Evolutionary conservation across 306 rosid genomes (phyloP), one percentile per base, ranked within the genome.

Genomic region (Acacia acuminata): DNA sequence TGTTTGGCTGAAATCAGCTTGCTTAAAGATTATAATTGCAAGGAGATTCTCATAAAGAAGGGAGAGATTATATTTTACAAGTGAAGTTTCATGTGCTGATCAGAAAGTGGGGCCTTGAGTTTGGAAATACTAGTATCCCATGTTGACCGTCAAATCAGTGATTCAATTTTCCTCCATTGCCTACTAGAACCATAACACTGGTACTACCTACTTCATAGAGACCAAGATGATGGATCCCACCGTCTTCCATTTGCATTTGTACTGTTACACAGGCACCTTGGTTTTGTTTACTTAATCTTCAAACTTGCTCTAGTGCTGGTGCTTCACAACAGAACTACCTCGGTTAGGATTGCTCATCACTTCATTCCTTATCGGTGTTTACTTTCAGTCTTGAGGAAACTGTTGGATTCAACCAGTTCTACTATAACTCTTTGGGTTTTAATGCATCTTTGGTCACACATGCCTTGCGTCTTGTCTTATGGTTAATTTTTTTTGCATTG

Each of bases 41-140:
- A 42, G 75, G 48, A n/a, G 19, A 43, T 1, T 70, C 45, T 70
- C 55, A 22, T n/a, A 42, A 32, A 69, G 19, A 70, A 40, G 74
- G 51, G 32, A 24, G 53, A n/a, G 75, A 42, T 70, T 27, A n/a
- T 70, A 70, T 43, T 22, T 42, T 20, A 22, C 34, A n/a, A 48
- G 74, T 69, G 58, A 69, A 71, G 61, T 48, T 48, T 72, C 43
- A 25, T 72, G 5, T 72, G 61, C 22, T 43, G 75, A 16, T 70
- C 24, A 22, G 24, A 69, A 22, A 22, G 9, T 70, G 20, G 53
- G 75, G 11, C 25, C 48, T 47, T 47, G 24, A 27, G 43, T 27
- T 72, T 13, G 2, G 45, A 32, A 69, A 40, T 69, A n/a, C 14
- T 60, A 10, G 22, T 70, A 5, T 43, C 43, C 17, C 30, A 10